phyloP scores from a whole-genome alignment of 495 filamentous ascomycete genomes.

The Neurospora sp. region DNA sequence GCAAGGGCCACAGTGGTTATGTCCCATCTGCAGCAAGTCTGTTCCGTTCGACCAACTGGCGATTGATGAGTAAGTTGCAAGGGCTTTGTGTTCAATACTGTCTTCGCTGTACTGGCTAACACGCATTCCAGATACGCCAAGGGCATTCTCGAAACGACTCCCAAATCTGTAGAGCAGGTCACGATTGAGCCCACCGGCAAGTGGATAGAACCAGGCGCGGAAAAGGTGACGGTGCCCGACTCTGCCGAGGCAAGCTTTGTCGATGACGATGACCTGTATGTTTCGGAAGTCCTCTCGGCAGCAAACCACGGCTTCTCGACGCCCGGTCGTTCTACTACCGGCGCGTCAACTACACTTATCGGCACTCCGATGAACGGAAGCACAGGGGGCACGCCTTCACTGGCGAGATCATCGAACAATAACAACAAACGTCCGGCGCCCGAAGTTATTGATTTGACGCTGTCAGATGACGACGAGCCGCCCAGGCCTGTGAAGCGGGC shows the following conservation, averaged over 20 bases:
- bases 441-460: constrained; percentile 70
- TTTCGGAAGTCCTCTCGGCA: constrained; percentile 40
- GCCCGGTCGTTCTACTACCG: neutral
- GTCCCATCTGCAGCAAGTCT: constrained; percentile 81
- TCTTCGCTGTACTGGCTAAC: neutral
- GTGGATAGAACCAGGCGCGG: constrained; percentile 50
- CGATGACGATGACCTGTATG: constrained; percentile 61
- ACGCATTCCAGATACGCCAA: constrained; percentile 62
- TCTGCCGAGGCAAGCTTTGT: constrained; percentile 19
- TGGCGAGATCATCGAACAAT: constrained; percentile 25
- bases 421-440: constrained; percentile 52
- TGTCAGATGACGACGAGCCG: constrained; percentile 64
- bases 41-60: constrained; percentile 72
- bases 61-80: constrained; percentile 65
- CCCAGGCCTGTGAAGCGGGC: constrained; percentile 46
- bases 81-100: neutral
- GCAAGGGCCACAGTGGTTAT: constrained; percentile 90
- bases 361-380: constrained; percentile 19
- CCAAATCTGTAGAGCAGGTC: constrained; percentile 65
- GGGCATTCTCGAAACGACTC: constrained; percentile 67
- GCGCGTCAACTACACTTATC: constrained; percentile 6
- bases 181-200: constrained; percentile 78
- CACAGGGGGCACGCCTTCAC: constrained; percentile 23
- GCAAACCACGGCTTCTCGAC: constrained; percentile 10
- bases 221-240: constrained; percentile 13